phyloP scores from a whole-genome alignment of 2,329 filamentous ascomycete species.

The Exserohilum turcica region DNA sequence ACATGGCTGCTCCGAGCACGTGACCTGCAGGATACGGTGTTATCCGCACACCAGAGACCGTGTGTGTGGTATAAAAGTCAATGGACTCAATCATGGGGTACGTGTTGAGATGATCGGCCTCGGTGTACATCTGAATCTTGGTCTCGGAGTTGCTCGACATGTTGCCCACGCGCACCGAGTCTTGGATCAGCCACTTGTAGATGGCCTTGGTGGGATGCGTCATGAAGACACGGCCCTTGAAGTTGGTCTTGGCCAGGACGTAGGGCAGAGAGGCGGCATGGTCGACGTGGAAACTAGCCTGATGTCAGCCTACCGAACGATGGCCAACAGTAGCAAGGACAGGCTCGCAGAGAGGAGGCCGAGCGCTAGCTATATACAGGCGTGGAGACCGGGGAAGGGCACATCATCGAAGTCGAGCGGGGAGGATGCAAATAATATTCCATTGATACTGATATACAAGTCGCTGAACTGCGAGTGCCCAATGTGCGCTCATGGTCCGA shows the following conservation, averaged over 20 bases:
- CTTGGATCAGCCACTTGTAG: constrained; percentile 99
- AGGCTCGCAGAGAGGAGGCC: constrained; percentile 2
- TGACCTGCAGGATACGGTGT: constrained; percentile 97
- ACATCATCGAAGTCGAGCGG: constrained; percentile 46
- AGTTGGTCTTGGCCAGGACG: constrained; percentile 96
- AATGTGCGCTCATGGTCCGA: constrained; percentile 30
- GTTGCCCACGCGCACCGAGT: constrained; percentile 88
- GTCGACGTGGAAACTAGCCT: constrained; percentile 88
- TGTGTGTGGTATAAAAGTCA: constrained; percentile 97
- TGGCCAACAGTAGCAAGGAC: not conserved
- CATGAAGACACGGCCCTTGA: constrained; percentile 96
- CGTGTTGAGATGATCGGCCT: constrained; percentile 91
- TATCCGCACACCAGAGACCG: constrained; percentile 93
- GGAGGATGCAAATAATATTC: constrained; percentile 47
- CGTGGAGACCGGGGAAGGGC: constrained; percentile 27
- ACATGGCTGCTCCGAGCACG: constrained; percentile 98
- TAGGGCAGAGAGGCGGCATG: constrained; percentile 99
- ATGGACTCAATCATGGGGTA: constrained; percentile 96
- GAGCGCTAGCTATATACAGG: constrained; percentile 29
- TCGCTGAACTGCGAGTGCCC: constrained; percentile 26
- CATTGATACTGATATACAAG: constrained; percentile 50
- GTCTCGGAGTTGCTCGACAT: constrained; percentile 66
- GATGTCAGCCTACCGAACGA: constrained; percentile 25
- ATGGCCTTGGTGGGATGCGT: constrained; percentile 99
- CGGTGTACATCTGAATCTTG: constrained; percentile 79